phyloP scores from a whole-genome alignment of 2,329 filamentous ascomycete genomes.

The Cadophora malorum region DNA sequence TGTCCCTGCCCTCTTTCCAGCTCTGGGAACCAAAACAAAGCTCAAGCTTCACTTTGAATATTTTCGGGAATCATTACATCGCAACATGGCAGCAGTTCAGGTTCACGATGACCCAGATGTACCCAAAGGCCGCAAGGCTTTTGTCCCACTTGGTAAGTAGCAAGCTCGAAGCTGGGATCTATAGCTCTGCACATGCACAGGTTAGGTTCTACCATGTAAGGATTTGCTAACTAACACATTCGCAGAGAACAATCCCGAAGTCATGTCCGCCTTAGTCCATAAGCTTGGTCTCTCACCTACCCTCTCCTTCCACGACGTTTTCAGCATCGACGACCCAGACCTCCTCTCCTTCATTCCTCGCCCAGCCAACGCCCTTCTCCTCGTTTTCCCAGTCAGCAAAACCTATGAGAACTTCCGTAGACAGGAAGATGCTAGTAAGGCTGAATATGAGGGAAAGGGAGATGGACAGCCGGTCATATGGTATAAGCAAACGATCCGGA shows the following conservation, averaged over 20 bases:
- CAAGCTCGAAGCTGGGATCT: background rate
- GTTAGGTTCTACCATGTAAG: background rate
- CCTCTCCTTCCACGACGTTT: conserved; percentile 89
- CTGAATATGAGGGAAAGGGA: conserved; percentile 73
- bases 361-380: conserved; percentile 85
- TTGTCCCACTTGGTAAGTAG: conserved; percentile 44
- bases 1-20: background rate
- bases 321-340: conserved; percentile 85
- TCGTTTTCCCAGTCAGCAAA: conserved; percentile 87
- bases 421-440: conserved; percentile 70
- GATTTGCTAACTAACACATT: background rate
- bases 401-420: conserved; percentile 81
- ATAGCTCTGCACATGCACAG: background rate
- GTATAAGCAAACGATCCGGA: conserved; percentile 95
- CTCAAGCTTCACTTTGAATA: background rate
- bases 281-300: conserved; percentile 79
- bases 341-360: conserved; percentile 89
- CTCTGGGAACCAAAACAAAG: background rate
- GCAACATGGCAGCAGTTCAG: conserved; percentile 26
- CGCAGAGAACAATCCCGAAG: conserved; percentile 80
- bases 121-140: conserved; percentile 42
- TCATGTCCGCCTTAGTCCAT: conserved; percentile 85
- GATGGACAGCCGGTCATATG: conserved; percentile 79
- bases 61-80: background rate
- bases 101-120: conserved; percentile 42